These are phyloP conservation scores for Citrus trifoliata DNA, from an alignment of 345 rosid genomes.

Conservation along the genomic window DNA sequence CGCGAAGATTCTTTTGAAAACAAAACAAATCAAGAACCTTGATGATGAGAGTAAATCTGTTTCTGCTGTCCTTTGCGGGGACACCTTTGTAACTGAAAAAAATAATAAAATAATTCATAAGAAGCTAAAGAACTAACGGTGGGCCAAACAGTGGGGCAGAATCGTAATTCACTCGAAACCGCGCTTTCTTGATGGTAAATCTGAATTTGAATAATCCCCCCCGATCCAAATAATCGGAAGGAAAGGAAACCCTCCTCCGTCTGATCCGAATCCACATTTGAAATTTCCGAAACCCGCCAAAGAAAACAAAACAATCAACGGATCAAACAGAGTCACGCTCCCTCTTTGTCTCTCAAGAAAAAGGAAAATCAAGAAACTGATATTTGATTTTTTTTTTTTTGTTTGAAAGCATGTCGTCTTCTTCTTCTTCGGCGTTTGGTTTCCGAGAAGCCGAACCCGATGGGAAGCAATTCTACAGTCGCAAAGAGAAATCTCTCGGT, in stretches of 20 bases:
- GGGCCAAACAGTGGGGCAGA: not conserved
- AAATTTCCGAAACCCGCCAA: conserved; percentile 32
- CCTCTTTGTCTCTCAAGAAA: not conserved
- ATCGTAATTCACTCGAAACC: not conserved
- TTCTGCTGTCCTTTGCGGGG: no score
- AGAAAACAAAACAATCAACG: no score
- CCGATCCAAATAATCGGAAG: conserved; percentile 7
- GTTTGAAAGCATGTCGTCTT: conserved; percentile 17
- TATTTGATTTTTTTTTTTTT: no score
- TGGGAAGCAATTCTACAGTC: conserved; percentile 44
- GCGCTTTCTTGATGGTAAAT: conserved; percentile 1
- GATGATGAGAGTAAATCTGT: no score
- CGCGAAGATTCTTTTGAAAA: no score
- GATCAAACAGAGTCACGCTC: not conserved
- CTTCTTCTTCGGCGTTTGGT: conserved; percentile 4
- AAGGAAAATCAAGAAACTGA: no score
- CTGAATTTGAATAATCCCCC: conserved; percentile 17
- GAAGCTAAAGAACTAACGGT: no score
- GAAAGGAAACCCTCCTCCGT: not conserved
- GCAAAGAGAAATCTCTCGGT: conserved; percentile 82
- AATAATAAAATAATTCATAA: no score
- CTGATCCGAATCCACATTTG: conserved; percentile 31
- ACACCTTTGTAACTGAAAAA: no score
- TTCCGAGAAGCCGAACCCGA: conserved; percentile 38
- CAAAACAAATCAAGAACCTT: no score